Percentiles rank a stretch among this genome's conserved stretches.
Conservation (phyloP, 805 yeast genomes). For the Maudiozyma saulgeensis region DNA sequence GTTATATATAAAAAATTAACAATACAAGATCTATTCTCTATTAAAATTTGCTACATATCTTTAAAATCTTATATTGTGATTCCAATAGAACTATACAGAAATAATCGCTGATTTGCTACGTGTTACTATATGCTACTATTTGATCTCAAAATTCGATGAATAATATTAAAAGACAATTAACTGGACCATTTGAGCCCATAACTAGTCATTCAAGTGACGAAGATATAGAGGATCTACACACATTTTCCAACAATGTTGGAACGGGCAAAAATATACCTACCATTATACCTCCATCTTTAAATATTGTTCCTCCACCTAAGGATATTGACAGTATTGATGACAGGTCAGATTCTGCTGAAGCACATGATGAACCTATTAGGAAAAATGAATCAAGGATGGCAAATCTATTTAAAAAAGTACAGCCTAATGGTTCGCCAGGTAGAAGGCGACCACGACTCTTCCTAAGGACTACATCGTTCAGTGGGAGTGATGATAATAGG, state of each 20-base stretch:
- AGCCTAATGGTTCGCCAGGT: not conserved
- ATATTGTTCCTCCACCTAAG: slow-evolving; percentile 13
- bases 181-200: slow-evolving; percentile 14
- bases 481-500: not conserved
- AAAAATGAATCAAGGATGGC: slow-evolving; percentile 7
- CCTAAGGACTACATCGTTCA: not conserved
- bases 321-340: slow-evolving; percentile 3
- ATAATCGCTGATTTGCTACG: too few relatives aligned
- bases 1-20: too few relatives aligned
- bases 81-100: too few relatives aligned
- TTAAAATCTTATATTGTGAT: too few relatives aligned
- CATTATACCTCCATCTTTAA: slow-evolving; percentile 13
- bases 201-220: slow-evolving; percentile 1
- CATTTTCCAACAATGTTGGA: not conserved
- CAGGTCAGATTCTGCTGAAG: not conserved
- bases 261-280: not conserved
- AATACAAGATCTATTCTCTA: too few relatives aligned
- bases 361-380: not conserved
- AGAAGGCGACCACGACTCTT: not conserved
- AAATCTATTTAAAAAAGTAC: slow-evolving; percentile 7
- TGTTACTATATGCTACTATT: too few relatives aligned
- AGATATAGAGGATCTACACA: not conserved
- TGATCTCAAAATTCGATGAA: slow-evolving; percentile 7
- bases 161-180: slow-evolving; percentile 12
- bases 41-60: too few relatives aligned